A percentile compares a stretch with the other conserved stretches of the same genome.
Evolutionary conservation across 192 early-diverging fungal species (phyloP).

Genomic region (Entomortierella lignicola): DNA sequence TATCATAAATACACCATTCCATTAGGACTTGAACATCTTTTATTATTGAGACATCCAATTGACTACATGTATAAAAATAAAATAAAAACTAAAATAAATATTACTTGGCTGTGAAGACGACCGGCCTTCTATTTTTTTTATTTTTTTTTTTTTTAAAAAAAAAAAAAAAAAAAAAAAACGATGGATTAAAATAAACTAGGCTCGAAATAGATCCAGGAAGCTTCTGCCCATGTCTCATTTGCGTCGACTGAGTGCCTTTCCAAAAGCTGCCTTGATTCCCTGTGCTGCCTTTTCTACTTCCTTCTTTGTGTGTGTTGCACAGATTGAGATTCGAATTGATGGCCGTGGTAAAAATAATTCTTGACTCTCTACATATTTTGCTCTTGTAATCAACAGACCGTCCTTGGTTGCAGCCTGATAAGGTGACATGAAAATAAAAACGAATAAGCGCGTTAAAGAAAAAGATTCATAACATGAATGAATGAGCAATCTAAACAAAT

Average conservation of each 20-base stretch:
- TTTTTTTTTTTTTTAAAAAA: no score
- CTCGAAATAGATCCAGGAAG: not conserved
- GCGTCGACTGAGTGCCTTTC: constrained; percentile 62
- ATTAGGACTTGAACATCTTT: no score
- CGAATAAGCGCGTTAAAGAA: not conserved
- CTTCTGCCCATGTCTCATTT: constrained; percentile 23
- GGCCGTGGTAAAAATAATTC: constrained; percentile 79
- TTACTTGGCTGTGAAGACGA: no score
- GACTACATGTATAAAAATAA: no score
- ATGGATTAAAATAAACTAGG: no score
- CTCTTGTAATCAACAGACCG: constrained; percentile 87
- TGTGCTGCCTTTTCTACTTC: constrained; percentile 87
- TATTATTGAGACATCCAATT: no score
- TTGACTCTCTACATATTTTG: constrained; percentile 88
- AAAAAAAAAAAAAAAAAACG: no score
- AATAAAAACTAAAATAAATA: no score
- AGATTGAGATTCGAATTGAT: constrained; percentile 85
- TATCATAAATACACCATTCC: no score
- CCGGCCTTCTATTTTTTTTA: no score
- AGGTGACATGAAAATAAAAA: not conserved
- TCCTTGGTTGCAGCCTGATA: constrained; percentile 67
- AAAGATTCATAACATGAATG: no score
- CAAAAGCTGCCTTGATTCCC: constrained; percentile 78
- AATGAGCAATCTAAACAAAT: no score
- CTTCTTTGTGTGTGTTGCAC: constrained; percentile 81